Conservation (phyloP, 768 basidiomycete genomes). For the Boletus subparvulus region DNA sequence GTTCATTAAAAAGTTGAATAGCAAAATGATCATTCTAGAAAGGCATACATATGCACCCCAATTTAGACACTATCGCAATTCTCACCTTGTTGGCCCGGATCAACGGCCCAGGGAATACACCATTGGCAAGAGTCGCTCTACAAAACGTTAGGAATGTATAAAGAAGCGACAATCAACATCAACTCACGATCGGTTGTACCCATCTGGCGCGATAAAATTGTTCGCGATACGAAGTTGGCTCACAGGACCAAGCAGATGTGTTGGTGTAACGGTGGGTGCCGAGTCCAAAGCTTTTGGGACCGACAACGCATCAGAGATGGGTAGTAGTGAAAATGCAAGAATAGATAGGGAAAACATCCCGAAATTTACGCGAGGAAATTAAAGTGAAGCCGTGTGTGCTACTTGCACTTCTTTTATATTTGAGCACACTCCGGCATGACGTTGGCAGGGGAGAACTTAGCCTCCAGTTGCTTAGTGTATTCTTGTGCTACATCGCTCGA, state of each 20-base stretch:
- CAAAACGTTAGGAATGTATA: not conserved
- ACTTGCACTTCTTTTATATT: conserved; percentile 9
- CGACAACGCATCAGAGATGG: conserved; percentile 2
- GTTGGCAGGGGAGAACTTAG: not conserved
- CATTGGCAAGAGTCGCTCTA: conserved; percentile 45
- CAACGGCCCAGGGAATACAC: conserved; percentile 47
- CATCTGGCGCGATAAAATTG: conserved; percentile 45
- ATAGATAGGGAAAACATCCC: conserved; percentile 6
- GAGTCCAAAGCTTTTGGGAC: not conserved
- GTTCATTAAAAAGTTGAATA: conserved; percentile 44
- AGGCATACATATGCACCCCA: not conserved
- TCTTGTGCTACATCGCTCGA: not conserved
- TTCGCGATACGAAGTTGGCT: conserved; percentile 38
- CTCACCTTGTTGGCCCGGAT: conserved; percentile 40
- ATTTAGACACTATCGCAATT: not conserved
- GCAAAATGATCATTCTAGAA: conserved; percentile 38
- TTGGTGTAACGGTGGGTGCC: not conserved
- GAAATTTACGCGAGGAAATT: not conserved
- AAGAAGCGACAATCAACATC: not conserved
- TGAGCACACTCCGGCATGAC: too few relatives aligned
- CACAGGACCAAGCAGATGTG: conserved; percentile 18
- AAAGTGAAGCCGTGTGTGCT: too few relatives aligned
- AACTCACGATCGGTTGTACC: conserved; percentile 41
- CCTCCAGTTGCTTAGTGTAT: not conserved
- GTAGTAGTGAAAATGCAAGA: conserved; percentile 11